These are phyloP conservation scores for Pythium utonaiense DNA, from an alignment of 352 stramenopile genomes.

Conservation along the genomic window DNA sequence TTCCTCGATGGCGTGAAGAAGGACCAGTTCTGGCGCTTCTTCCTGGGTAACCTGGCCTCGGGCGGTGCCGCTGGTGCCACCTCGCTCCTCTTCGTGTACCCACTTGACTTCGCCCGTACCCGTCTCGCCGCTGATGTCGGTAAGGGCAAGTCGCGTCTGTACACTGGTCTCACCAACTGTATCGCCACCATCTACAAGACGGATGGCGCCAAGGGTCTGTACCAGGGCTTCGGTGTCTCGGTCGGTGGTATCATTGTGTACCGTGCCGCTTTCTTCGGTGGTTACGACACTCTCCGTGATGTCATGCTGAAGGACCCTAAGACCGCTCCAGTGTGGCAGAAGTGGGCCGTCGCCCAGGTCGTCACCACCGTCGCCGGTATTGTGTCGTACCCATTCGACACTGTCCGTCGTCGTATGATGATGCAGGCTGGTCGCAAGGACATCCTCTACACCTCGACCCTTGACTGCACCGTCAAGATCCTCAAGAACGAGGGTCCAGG, in stretches of 20 bases:
- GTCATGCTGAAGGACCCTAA: constrained; percentile 78
- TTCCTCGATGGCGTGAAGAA: constrained; percentile 90
- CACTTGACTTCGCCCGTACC: constrained; percentile 98
- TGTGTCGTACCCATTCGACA: constrained; percentile 97
- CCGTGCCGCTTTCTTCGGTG: constrained; percentile 97
- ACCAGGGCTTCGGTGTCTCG: constrained; percentile 99
- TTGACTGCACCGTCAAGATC: constrained; percentile 98
- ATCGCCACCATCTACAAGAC: constrained; percentile 94
- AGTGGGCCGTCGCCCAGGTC: constrained; percentile 90
- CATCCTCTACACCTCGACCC: constrained; percentile 96
- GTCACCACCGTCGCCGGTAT: constrained; percentile 91
- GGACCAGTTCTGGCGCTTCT: constrained; percentile 98
- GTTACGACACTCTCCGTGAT: constrained; percentile 97
- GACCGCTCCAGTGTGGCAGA: constrained; percentile 85
- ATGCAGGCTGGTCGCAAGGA: constrained; percentile 97
- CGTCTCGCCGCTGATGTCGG: constrained; percentile 98
- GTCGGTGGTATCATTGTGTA: constrained; percentile 99
- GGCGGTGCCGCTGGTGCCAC: constrained; percentile 96
- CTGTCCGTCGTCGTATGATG: constrained; percentile 94
- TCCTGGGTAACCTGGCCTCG: constrained; percentile 97
- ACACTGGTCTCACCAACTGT: constrained; percentile 97
- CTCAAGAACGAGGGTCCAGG: constrained; percentile 92
- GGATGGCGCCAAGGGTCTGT: constrained; percentile 91
- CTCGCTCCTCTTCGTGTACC: constrained; percentile 96
- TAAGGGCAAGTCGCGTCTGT: constrained; percentile 95